These are phyloP conservation scores for Durotheca rogersii DNA, from an alignment of 495 filamentous ascomycete genomes.

Conservation along the genomic window DNA sequence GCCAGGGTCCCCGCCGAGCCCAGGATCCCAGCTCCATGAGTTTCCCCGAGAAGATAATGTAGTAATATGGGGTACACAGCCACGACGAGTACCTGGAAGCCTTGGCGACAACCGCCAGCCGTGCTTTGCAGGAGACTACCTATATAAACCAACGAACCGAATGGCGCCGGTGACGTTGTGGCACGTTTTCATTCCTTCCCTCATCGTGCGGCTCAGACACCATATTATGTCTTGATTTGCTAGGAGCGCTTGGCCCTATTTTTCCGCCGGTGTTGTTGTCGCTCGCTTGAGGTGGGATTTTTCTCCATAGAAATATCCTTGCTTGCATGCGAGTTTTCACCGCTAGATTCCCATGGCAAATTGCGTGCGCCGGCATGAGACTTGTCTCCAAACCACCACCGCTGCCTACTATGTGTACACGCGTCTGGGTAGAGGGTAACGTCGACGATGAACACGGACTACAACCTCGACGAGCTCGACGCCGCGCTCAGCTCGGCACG, in stretches of 20 bases:
- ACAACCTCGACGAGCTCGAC: slow-evolving; percentile 36
- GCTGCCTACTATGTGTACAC: slow-evolving; percentile 7
- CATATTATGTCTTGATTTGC: slow-evolving; percentile 2
- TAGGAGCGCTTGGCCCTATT: not conserved
- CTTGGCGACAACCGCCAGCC: not conserved
- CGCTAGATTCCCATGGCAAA: not conserved
- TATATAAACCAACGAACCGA: not conserved
- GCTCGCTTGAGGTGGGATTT: not conserved
- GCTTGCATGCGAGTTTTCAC: not conserved
- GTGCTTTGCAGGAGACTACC: not conserved
- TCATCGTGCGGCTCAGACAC: not conserved
- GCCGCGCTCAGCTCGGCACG: slow-evolving; percentile 28
- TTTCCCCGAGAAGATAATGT: too few relatives aligned
- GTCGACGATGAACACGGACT: slow-evolving; percentile 25
- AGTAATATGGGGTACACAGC: not conserved
- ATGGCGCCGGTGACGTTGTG: not conserved
- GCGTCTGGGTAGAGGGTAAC: slow-evolving; percentile 10
- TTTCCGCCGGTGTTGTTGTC: not conserved
- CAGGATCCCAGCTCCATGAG: too few relatives aligned
- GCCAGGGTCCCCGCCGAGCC: not conserved
- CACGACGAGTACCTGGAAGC: not conserved
- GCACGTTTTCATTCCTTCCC: not conserved
- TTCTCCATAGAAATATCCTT: not conserved
- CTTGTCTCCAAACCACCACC: too few relatives aligned
- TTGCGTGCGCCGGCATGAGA: too few relatives aligned